Conservation (phyloP, 345 rosid genomes). For the Jatropha curcas region DNA sequence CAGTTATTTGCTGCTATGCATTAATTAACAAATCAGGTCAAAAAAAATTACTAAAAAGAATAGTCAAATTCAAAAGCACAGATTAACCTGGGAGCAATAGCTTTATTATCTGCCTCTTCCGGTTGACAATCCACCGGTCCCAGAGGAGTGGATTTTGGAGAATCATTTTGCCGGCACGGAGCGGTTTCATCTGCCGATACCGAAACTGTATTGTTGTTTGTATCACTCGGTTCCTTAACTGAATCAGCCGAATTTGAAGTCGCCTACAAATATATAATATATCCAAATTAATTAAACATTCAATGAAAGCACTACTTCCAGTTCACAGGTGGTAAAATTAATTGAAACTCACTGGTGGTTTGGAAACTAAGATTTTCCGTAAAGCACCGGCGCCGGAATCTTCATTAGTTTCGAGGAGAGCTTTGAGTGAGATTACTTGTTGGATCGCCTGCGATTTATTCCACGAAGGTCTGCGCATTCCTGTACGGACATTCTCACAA, state of each 20-base stretch:
- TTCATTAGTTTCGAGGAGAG: slow-evolving; percentile 61
- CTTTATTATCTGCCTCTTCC: slow-evolving; percentile 46
- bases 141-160: slow-evolving; percentile 46
- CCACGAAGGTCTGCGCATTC: slow-evolving; percentile 97
- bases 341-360: slow-evolving; percentile 42
- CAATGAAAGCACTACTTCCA: neutral
- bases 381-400: slow-evolving; percentile 72
- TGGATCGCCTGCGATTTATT: slow-evolving; percentile 98
- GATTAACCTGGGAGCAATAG: slow-evolving; percentile 51
- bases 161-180: slow-evolving; percentile 42
- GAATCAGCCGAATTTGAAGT: slow-evolving; percentile 51
- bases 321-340: neutral
- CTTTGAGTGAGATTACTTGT: slow-evolving; percentile 89
- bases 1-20: neutral
- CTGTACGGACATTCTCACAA: slow-evolving; percentile 36
- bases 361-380: slow-evolving; percentile 54
- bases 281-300: neutral
- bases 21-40: neutral
- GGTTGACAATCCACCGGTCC: slow-evolving; percentile 28
- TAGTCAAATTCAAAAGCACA: neutral
- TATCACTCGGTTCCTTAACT: slow-evolving; percentile 43
- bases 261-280: slow-evolving; percentile 42
- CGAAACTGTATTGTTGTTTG: slow-evolving; percentile 23
- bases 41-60: neutral
- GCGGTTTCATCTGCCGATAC: slow-evolving; percentile 43